Evolutionary conservation across 108 stramenopile species (phyloP).

Genomic region (Skeletonema tropicum): DNA sequence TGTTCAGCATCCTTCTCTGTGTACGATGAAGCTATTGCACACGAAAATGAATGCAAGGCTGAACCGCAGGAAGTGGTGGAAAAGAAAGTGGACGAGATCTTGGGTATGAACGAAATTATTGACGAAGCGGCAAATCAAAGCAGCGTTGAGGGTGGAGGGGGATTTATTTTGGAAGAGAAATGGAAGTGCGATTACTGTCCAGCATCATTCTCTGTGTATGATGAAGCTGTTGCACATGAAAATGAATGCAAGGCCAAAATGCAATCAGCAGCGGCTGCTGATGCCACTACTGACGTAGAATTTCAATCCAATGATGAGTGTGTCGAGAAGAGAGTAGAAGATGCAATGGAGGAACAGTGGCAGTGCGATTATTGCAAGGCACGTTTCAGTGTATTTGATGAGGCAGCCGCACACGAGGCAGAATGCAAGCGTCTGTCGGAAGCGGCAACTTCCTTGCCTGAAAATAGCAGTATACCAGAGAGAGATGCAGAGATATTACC

Average conservation of each 20-base stretch:
- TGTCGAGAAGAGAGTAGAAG: background rate
- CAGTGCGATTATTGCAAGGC: background rate
- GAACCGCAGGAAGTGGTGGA: background rate
- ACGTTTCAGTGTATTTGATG: background rate
- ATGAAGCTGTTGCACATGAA: background rate
- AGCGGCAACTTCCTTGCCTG: background rate
- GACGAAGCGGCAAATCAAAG: background rate
- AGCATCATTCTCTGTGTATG: background rate
- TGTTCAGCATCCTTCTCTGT: background rate
- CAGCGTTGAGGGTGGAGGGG: background rate
- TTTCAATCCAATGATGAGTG: background rate
- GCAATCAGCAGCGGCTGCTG: background rate
- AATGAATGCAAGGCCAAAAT: background rate
- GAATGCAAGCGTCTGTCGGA: background rate
- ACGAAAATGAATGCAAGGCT: background rate
- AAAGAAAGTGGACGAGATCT: background rate
- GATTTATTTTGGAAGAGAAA: background rate
- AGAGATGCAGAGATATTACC: background rate
- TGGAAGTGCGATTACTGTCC: conserved; percentile 2
- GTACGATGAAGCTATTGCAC: background rate
- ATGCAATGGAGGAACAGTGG: background rate
- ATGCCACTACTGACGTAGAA: background rate
- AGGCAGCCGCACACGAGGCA: background rate
- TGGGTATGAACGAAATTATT: background rate
- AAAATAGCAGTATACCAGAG: background rate